Base-by-base conservation (phyloP, 106 monocot genomes). In the Chionographis japonica region DNA sequence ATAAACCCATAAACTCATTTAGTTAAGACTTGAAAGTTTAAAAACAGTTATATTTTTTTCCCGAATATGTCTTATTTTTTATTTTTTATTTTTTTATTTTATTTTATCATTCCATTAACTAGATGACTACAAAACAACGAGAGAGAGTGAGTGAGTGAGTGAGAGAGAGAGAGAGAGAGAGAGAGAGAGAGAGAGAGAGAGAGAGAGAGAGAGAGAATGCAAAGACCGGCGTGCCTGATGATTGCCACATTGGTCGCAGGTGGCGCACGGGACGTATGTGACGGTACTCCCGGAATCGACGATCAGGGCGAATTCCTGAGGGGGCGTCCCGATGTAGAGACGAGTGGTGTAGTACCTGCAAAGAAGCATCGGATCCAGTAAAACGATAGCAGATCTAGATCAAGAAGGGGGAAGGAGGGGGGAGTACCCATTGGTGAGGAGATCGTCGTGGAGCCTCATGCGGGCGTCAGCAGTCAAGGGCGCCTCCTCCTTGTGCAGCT, bases 401-500 rank as follows among this genome's bases (percentile, higher is more conserved):
- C 12, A 8, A 18, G 52, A 10, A 46, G 11, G 1, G 0, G 9
- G 36, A 70, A 36, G 6, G 61, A 73, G 37, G 43, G 6, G 49
- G 11, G 15, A 13, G 51, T 40, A 91, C 91, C 91, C 91, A 60
- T 85, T 87, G 40, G 88, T 85, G 70, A 91, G 87, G 53, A 91
- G 91, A 80, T 91, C 84, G 72, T 91, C 91, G 56, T 85, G 73
- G 68, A 91, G 87, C 37, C 84, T 68, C 87, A 84, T 87, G 43
- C 68, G 84, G 27, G 90, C 84, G 63, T 60, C 77, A 35, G 70
- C 63, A 56, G 61, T 59, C 8, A 52, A 14, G 13, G 54, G 65
- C 49, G 54, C 43, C 36, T 64, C 71, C 15, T 68, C 54, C 77
- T 79, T 67, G 18, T 80, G 81, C 39, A 54, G 73, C 38, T 68